These are phyloP conservation scores for Colletotrichum sp. DNA, from an alignment of 2,329 filamentous ascomycete species.

Conservation along the genomic window DNA sequence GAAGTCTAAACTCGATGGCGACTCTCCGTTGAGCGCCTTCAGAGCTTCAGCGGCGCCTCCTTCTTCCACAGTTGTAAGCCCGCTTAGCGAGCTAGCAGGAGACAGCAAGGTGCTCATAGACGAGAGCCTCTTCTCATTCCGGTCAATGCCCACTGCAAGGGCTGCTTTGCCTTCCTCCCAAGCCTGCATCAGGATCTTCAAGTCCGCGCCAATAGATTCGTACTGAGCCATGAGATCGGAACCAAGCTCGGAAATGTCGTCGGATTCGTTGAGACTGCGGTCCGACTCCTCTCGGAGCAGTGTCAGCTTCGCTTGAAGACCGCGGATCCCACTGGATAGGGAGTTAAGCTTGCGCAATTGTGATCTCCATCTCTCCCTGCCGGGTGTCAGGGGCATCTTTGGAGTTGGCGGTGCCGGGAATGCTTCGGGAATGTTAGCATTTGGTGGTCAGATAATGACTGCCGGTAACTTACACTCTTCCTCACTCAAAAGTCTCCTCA, in stretches of 20 bases:
- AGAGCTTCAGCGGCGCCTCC: conserved; percentile 42
- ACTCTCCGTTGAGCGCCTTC: conserved; percentile 79
- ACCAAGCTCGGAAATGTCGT: conserved; percentile 76
- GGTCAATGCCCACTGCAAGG: conserved; percentile 80
- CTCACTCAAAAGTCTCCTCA: conserved; percentile 75
- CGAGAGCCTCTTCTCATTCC: conserved; percentile 74
- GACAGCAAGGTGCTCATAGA: conserved; percentile 66
- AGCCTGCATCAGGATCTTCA: conserved; percentile 79
- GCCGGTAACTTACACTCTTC: conserved; percentile 70
- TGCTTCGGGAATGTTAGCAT: conserved; percentile 37
- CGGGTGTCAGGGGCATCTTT: conserved; percentile 68
- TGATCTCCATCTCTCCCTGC: conserved; percentile 82
- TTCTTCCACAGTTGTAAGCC: conserved; percentile 68
- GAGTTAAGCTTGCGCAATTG: conserved; percentile 89
- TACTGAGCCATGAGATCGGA: conserved; percentile 86
- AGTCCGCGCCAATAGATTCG: conserved; percentile 89
- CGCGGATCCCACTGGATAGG: conserved; percentile 87
- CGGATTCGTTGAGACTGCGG: conserved; percentile 74
- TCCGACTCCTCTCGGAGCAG: conserved; percentile 90
- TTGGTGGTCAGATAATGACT: too few relatives aligned
- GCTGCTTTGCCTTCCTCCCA: conserved; percentile 91
- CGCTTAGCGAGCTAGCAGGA: conserved; percentile 68
- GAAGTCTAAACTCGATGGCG: conserved; percentile 52
- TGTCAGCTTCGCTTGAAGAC: conserved; percentile 93
- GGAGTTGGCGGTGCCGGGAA: conserved; percentile 62